Base-by-base conservation (phyloP, 2,329 filamentous ascomycete genomes). In the Colletotrichum tamarilloi region DNA sequence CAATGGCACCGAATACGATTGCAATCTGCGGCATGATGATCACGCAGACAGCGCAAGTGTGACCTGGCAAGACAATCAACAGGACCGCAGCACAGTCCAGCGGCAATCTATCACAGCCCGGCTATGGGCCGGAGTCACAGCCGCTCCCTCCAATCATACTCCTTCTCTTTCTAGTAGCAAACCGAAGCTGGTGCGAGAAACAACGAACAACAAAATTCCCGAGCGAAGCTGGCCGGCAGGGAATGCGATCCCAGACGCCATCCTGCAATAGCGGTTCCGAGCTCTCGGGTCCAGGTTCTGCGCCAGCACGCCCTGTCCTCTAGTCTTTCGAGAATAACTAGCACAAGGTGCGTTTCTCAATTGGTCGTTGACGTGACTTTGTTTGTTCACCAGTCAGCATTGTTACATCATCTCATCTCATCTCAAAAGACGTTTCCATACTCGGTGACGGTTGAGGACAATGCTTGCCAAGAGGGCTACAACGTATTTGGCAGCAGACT, bases 211-310 rank as follows among this genome's bases (percentile, higher is more conserved):
- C 52, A 69, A 72, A 73, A 65, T 70, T 42, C 59, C 70, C 70
- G 67, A 73, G 32, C 22, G 32, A 64, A 60, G 60, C 46, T 65
- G 59, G 38, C 66, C 67, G 59, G 65, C 70, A 49, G 22, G 57
- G 55, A 58, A 26, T 14, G 35, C 24, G 26, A 72, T 69, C 42
- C 65, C 42, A 42, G 58, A 55, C 53, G 19, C 28, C 49, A 63
- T 64, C 30, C 69, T 72, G 53, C 66, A 72, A 63, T 52, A 72
- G 58, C 66, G 66, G 69, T 72, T 42, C 69, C 69, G 28, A 59
- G 49, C 59, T 69, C 52, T 46, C 65, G 69, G 69, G 59, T 69
- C 65, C 19, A 42, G 38, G 11, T 57, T 53, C 62, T 57, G 24
- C 53, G 53, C 28, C 24, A 63, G 42, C 66, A 69, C 59, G 32